Conservation (phyloP, 768 basidiomycete genomes). For the Mycena kentingensis region DNA sequence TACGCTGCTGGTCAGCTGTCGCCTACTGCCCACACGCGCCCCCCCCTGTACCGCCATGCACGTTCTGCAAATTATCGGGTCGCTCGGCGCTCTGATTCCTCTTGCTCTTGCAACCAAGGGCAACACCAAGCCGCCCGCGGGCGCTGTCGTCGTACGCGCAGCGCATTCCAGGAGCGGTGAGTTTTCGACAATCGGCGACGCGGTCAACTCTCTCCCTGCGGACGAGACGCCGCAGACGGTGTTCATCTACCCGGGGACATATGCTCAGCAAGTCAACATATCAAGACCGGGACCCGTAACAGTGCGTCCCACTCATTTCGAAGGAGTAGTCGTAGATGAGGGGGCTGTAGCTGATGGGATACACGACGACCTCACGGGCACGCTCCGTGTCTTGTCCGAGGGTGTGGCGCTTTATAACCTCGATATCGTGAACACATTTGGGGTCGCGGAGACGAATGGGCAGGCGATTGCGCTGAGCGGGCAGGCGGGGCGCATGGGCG, state of each 20-base stretch:
- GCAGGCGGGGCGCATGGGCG: conserved; percentile 23
- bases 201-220: conserved; percentile 27
- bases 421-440: conserved; percentile 24
- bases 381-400: conserved; percentile 24
- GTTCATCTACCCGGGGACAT: conserved; percentile 32
- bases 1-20: no score
- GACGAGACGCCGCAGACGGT: conserved; percentile 25
- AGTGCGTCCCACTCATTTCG: conserved; percentile 3
- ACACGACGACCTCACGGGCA: conserved; percentile 28
- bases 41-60: no score
- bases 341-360: conserved; percentile 23
- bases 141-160: conserved; percentile 25
- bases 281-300: conserved; percentile 29
- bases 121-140: conserved; percentile 23
- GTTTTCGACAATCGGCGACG: conserved; percentile 25
- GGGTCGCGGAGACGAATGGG: conserved; percentile 13
- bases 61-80: no score
- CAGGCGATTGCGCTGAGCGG: conserved; percentile 31
- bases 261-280: conserved; percentile 29
- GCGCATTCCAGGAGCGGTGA: conserved; percentile 13
- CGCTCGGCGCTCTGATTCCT: no score
- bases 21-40: no score
- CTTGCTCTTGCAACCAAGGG: no score
- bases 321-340: neutral
- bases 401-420: conserved; percentile 28